Percentiles rank a stretch among this genome's conserved stretches.
These are phyloP conservation scores for Brassica nigra DNA, from an alignment of 345 rosid genomes.

Conservation along the genomic window DNA sequence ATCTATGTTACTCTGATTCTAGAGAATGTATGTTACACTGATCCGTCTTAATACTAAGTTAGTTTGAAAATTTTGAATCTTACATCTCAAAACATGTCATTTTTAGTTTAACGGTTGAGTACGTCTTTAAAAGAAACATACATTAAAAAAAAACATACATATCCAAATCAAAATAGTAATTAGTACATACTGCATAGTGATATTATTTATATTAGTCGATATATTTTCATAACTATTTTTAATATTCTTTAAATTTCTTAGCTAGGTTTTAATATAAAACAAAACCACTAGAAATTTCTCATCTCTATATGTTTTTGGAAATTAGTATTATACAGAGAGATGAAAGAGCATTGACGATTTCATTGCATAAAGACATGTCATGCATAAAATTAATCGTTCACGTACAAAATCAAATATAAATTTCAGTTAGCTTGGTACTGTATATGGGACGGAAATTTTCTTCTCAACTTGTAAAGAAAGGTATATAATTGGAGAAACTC, in stretches of 20 bases:
- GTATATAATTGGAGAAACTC: constrained; percentile 17
- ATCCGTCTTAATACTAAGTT: background rate
- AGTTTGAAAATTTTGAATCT: background rate
- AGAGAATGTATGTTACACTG: background rate
- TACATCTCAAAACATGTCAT: background rate
- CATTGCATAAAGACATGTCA: background rate
- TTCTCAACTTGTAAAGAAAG: background rate
- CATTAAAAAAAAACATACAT: background rate
- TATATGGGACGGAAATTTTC: background rate
- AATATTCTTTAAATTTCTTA: background rate
- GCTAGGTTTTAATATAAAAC: background rate
- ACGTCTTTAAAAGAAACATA: background rate
- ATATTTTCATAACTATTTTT: background rate
- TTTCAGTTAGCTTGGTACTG: background rate
- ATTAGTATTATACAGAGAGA: background rate
- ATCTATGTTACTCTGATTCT: background rate
- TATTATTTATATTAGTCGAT: background rate
- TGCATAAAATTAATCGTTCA: background rate
- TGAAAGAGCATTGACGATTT: background rate
- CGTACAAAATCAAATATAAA: background rate
- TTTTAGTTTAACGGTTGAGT: background rate
- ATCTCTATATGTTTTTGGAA: background rate
- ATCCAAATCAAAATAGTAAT: background rate
- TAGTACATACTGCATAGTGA: background rate
- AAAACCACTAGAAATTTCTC: background rate